Percentiles rank a stretch among this genome's conserved stretches.
Conservation (phyloP, 441 rosid genomes). For the Croton laevigatus region DNA sequence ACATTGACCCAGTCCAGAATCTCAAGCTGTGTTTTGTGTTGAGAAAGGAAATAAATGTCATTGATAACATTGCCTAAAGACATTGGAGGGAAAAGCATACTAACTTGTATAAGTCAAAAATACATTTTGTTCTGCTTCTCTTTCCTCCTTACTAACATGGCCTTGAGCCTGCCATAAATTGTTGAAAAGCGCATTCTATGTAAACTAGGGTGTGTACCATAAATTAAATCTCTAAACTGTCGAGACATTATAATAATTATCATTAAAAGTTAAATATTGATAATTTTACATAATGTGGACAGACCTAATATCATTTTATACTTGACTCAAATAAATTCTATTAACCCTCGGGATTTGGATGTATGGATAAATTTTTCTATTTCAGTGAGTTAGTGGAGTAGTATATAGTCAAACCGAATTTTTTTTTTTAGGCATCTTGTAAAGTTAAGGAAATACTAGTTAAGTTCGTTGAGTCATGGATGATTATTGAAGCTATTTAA, state of each 20-base stretch:
- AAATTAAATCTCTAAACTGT: background rate
- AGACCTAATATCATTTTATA: background rate
- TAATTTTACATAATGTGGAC: background rate
- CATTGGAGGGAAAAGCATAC: too few relatives aligned
- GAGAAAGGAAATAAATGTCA: too few relatives aligned
- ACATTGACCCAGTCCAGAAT: background rate
- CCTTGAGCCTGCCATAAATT: background rate
- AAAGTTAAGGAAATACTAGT: too few relatives aligned
- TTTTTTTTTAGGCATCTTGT: background rate
- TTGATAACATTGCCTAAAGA: too few relatives aligned
- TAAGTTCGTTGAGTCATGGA: background rate
- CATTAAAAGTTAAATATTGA: background rate
- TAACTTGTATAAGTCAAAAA: too few relatives aligned
- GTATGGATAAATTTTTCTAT: background rate
- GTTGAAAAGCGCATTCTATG: constrained; percentile 3
- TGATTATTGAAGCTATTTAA: background rate
- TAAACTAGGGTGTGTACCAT: background rate
- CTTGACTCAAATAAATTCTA: background rate
- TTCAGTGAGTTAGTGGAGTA: background rate
- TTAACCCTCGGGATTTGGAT: background rate
- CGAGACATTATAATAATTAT: background rate
- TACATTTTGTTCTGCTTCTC: too few relatives aligned
- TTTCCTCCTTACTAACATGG: too few relatives aligned
- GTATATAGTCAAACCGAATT: background rate
- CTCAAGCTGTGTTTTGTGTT: constrained; percentile 1